These are phyloP conservation scores for Hemisphaericaspora xylanilytica DNA, from an alignment of 1,139 yeast species.

Conservation along the genomic window DNA sequence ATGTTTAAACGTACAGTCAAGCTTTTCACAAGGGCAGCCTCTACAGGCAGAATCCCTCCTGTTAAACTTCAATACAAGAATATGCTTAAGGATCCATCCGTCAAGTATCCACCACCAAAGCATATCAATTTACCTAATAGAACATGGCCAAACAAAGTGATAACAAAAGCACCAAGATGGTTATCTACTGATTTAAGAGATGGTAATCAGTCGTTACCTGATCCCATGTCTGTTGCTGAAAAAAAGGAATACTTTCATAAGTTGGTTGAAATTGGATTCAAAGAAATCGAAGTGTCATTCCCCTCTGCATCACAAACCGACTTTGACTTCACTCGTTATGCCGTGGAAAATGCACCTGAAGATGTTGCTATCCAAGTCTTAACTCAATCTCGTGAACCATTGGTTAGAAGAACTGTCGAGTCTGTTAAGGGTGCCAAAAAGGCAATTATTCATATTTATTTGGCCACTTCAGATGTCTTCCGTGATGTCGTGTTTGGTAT, in stretches of 20 bases:
- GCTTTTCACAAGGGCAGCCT: slow-evolving; percentile 27
- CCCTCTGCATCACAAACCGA: slow-evolving; percentile 96
- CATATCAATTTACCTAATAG: slow-evolving; percentile 70
- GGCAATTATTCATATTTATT: slow-evolving; percentile 87
- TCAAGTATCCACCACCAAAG: slow-evolving; percentile 70
- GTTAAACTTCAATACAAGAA: slow-evolving; percentile 17
- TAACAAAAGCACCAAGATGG: slow-evolving; percentile 91
- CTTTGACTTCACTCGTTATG: slow-evolving; percentile 91
- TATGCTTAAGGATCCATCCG: slow-evolving; percentile 67
- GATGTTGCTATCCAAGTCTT: slow-evolving; percentile 92
- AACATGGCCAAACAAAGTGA: slow-evolving; percentile 79
- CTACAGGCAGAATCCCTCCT: slow-evolving; percentile 17
- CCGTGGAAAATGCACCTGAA: slow-evolving; percentile 88
- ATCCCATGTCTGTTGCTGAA: slow-evolving; percentile 91
- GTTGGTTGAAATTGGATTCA: slow-evolving; percentile 86
- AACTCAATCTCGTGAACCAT: slow-evolving; percentile 88
- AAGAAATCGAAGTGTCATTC: slow-evolving; percentile 95
- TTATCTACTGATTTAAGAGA: slow-evolving; percentile 93
- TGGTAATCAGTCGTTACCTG: slow-evolving; percentile 96
- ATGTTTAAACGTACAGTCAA: slow-evolving; percentile 26
- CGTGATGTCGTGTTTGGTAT: slow-evolving; percentile 88
- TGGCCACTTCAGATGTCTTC: slow-evolving; percentile 90
- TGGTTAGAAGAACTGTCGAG: slow-evolving; percentile 86
- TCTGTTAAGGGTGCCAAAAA: slow-evolving; percentile 83
- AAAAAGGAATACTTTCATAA: slow-evolving; percentile 86